Percentiles rank a stretch among this genome's conserved stretches.
These are phyloP conservation scores for Salix dunnii DNA, from an alignment of 345 rosid species.

Conservation along the genomic window DNA sequence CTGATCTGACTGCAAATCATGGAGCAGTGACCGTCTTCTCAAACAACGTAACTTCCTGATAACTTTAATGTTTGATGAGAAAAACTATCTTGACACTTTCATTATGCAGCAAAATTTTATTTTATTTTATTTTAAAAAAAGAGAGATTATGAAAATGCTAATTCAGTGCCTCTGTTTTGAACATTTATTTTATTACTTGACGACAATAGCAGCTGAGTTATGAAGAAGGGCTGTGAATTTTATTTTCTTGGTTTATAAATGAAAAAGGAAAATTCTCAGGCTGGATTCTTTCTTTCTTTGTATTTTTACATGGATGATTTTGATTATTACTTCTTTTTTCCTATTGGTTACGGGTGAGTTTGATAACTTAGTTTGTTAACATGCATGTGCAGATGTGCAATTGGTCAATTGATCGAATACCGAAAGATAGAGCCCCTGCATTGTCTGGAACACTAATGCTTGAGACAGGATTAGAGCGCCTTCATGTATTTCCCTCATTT, in stretches of 20 bases:
- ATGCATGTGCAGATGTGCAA: constrained; percentile 55
- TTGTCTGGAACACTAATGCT: constrained; percentile 66
- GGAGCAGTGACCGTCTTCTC: constrained; percentile 74
- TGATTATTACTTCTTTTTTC: background rate
- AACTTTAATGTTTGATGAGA: background rate
- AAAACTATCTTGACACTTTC: background rate
- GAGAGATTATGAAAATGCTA: background rate
- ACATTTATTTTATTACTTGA: background rate
- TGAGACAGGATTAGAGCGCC: constrained; percentile 57
- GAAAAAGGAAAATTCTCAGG: background rate
- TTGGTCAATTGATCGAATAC: constrained; percentile 85
- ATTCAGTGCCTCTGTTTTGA: background rate
- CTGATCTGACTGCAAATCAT: constrained; percentile 86
- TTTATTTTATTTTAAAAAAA: background rate
- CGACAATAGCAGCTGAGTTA: background rate
- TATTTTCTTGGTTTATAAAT: background rate
- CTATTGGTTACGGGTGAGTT: background rate
- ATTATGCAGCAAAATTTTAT: background rate
- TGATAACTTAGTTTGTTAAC: background rate
- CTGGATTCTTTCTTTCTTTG: background rate
- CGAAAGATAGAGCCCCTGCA: constrained; percentile 78
- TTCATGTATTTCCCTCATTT: constrained; percentile 74
- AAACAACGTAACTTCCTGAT: constrained; percentile 51
- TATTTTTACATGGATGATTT: background rate
- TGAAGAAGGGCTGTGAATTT: background rate